Evolutionary conservation across 106 monocot genomes (phyloP).

Genomic region (Dactylorhiza incarnata): DNA sequence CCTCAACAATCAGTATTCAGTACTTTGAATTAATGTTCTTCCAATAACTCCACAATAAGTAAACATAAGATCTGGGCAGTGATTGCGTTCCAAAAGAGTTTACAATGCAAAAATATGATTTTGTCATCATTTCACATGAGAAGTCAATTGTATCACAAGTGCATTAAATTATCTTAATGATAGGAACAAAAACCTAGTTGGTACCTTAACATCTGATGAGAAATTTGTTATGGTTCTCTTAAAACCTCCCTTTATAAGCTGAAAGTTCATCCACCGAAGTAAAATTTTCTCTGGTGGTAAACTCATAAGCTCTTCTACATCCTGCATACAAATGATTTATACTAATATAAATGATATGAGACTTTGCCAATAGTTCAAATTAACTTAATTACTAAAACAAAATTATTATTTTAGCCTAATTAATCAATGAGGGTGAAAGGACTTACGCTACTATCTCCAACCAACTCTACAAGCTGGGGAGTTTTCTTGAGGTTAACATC

Average conservation of each 20-base stretch:
- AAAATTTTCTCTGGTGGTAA: slow-evolving; percentile 53
- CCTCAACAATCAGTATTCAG: too few relatives aligned
- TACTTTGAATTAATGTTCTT: too few relatives aligned
- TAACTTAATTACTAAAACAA: not conserved
- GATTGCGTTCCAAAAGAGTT: too few relatives aligned
- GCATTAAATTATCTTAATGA: slow-evolving; percentile 4
- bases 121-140: not conserved
- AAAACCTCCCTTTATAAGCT: slow-evolving; percentile 50
- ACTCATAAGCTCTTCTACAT: slow-evolving; percentile 50
- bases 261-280: slow-evolving; percentile 69
- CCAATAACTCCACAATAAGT: too few relatives aligned
- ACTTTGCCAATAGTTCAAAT: not conserved
- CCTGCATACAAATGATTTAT: slow-evolving; percentile 22
- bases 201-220: slow-evolving; percentile 58
- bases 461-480: slow-evolving; percentile 33
- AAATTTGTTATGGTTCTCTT: slow-evolving; percentile 47
- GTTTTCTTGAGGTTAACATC: slow-evolving; percentile 41
- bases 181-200: not conserved
- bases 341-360: not conserved
- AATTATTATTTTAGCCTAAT: not conserved
- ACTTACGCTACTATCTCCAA: slow-evolving; percentile 29
- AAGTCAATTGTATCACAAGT: not conserved
- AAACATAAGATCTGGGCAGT: too few relatives aligned
- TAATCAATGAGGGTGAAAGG: not conserved
- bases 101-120: too few relatives aligned